These are phyloP conservation scores for Schizophyllum commune DNA, from an alignment of 1,284 basidiomycete genomes.

Conservation along the genomic window DNA sequence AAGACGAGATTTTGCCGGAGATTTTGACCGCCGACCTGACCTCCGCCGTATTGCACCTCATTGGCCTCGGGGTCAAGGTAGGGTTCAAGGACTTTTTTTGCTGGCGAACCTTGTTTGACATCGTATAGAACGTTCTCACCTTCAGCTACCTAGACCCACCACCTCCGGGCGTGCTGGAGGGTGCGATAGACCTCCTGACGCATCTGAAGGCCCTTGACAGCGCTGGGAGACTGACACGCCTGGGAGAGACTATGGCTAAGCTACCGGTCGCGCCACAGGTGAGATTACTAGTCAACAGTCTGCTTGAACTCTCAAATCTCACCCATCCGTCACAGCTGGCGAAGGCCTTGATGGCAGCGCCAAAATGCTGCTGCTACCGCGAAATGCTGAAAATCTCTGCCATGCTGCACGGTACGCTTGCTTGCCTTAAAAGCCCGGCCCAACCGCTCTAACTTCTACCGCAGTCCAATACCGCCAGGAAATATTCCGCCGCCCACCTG, in stretches of 20 bases:
- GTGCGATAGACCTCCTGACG: neutral
- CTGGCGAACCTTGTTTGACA: neutral
- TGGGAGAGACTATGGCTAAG: neutral
- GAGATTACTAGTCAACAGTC: no score
- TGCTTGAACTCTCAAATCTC: no score
- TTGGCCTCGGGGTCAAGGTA: neutral
- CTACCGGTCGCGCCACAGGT: neutral
- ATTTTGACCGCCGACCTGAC: neutral
- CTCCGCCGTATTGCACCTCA: neutral
- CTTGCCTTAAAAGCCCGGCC: constrained; percentile 26
- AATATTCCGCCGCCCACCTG: neutral
- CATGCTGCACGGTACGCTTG: constrained; percentile 42
- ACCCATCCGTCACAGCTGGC: constrained; percentile 1
- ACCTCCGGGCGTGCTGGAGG: neutral
- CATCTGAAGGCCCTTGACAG: neutral
- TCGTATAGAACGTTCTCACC: neutral
- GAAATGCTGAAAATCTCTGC: constrained; percentile 66
- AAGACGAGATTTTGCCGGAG: neutral
- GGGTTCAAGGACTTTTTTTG: neutral
- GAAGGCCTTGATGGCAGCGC: constrained; percentile 29
- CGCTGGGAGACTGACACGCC: neutral
- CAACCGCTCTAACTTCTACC: no score
- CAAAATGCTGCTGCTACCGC: constrained; percentile 46
- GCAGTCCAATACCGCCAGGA: neutral
- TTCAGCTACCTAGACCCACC: neutral